Evolutionary conservation across 2,329 filamentous ascomycete genomes (phyloP).

Genomic region (Fusarium anthophilum): DNA sequence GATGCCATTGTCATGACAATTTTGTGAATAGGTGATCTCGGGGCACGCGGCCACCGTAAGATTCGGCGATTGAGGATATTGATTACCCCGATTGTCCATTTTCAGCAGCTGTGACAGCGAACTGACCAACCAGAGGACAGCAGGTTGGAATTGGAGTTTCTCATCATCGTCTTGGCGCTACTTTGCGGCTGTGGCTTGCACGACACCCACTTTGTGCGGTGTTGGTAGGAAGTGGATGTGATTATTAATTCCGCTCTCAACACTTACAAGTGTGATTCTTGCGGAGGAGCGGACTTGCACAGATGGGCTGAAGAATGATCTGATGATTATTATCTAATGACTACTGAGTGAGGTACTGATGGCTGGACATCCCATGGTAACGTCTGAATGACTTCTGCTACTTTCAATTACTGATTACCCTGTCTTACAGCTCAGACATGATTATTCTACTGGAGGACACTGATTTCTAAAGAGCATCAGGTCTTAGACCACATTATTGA

Average conservation of each 20-base stretch:
- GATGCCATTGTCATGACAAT: neutral
- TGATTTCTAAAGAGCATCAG: fast-evolving
- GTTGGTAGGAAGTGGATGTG: conserved; percentile 2
- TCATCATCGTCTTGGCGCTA: conserved; percentile 21
- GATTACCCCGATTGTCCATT: conserved; percentile 28
- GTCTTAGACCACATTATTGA: neutral
- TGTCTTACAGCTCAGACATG: neutral
- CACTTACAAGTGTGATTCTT: neutral
- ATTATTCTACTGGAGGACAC: neutral
- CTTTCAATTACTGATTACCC: neutral
- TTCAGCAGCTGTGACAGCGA: neutral
- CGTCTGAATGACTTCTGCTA: neutral
- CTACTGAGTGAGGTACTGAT: neutral
- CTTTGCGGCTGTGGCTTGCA: conserved; percentile 29
- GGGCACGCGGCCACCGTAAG: conserved; percentile 6
- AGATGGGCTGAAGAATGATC: neutral
- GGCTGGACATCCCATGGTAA: neutral
- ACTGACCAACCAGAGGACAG: conserved; percentile 10
- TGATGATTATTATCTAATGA: neutral
- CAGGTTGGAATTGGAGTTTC: conserved; percentile 18
- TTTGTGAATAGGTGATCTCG: conserved; percentile 19
- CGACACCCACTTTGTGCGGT: neutral
- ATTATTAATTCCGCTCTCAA: conserved; percentile 39
- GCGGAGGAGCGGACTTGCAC: conserved; percentile 40
- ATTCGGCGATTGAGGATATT: conserved; percentile 8